Evolutionary conservation across 306 rosid species (phyloP).

Genomic region (Quercus bicolor): DNA sequence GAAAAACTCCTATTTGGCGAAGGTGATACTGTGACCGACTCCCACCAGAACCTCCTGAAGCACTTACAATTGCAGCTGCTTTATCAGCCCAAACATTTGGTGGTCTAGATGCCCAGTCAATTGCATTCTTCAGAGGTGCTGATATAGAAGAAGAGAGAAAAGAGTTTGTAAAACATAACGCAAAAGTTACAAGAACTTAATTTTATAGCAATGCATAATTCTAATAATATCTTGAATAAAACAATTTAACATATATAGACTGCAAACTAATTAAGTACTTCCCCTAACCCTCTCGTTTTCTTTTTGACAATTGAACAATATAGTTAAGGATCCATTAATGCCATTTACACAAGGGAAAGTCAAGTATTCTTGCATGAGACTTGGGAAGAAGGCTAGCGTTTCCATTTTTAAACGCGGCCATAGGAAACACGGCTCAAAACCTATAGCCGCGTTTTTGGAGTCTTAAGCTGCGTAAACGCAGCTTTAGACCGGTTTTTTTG

Average conservation of each 20-base stretch:
- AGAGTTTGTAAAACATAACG: neutral
- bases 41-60: conserved; percentile 75
- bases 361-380: no score
- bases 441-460: no score
- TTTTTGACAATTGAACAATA: neutral
- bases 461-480: no score
- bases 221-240: no score
- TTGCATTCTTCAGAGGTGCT: conserved; percentile 75
- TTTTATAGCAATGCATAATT: no score
- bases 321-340: neutral
- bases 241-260: no score
- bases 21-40: conserved; percentile 76
- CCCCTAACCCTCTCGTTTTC: no score
- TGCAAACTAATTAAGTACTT: neutral
- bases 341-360: neutral
- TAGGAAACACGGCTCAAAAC: no score
- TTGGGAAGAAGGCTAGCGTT: no score
- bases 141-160: neutral
- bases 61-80: conserved; percentile 81
- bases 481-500: no score
- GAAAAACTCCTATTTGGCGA: conserved; percentile 76
- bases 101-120: conserved; percentile 81
- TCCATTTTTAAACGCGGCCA: no score
- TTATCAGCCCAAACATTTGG: conserved; percentile 86
- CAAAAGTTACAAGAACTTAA: neutral